Base-by-base conservation (phyloP, 2,329 filamentous ascomycete genomes). In the Cadophora gregata region DNA sequence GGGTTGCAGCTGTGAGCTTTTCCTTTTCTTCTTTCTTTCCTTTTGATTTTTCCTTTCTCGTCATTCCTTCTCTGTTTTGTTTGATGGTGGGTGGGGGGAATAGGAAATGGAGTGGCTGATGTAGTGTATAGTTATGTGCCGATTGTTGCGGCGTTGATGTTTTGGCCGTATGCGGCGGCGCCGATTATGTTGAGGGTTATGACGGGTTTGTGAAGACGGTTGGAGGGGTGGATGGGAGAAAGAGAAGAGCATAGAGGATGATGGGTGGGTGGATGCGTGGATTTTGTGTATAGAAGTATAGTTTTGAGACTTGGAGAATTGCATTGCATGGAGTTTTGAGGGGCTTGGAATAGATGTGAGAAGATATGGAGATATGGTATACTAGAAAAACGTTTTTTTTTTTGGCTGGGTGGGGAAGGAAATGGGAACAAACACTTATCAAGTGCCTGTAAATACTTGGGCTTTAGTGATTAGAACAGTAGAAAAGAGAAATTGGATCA, bases 161-260 rank as follows among this genome's bases (percentile, higher is more conserved):
- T 58, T 27, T 58, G 55, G 55, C 55, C 55, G 31, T 58, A 42
- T 42, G 55, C 55, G 33, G 55, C 14, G 21, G 55, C 55, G 31
- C 55, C 33, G 31, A 27, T 42, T 25, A 58, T 58, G 55, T 33
- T 25, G 33, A 36, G 19, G 55, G 21, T 58, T 25, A 36, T 38
- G 55, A 58, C 31, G 55, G 27, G 36, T 42, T 38, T 42, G 33
- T 58, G 33, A 42, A 21, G 12, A 29, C 12, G 1, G 5, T 42
- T 14, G 12, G 33, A 25, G 6, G 14, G 2, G 27, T 25, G 31
- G 27, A 19, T 31, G 2, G 27, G 25, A n/a, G n/a, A n/a, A n/a
- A 10, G 27, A 33, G 16, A 7, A 31, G 31, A 6, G 12, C 12
- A 53, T n/a, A 31, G 14, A 2, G 5, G 25, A 3, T 8, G 14